Evolutionary conservation across 805 yeast genomes (phyloP).

Genomic region (Komagataella phaffii): DNA sequence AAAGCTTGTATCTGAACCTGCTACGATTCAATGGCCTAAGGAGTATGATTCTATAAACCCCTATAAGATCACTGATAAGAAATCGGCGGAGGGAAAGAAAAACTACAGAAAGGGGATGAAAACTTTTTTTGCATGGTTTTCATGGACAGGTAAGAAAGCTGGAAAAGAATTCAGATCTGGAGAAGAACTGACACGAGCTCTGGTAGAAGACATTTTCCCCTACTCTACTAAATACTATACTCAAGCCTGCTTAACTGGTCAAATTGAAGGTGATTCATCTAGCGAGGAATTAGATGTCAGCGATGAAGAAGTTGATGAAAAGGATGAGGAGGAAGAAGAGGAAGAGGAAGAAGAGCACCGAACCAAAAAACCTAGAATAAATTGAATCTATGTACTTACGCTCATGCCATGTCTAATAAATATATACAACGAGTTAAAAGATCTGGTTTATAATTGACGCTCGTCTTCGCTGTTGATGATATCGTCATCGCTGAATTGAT

Average conservation of each 20-base stretch:
- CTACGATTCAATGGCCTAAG: conserved; percentile 55
- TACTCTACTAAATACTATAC: conserved; percentile 75
- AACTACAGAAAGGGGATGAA: conserved; percentile 61
- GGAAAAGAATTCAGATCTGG: conserved; percentile 73
- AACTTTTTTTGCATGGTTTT: conserved; percentile 79
- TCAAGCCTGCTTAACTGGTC: conserved; percentile 26
- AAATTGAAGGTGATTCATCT: conserved; percentile 30
- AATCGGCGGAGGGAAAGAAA: conserved; percentile 40
- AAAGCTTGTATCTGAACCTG: conserved; percentile 38
- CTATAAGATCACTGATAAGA: conserved; percentile 22
- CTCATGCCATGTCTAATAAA: neutral
- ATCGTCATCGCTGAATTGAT: conserved; percentile 10
- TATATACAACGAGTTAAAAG: neutral
- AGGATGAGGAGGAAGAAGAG: conserved; percentile 12
- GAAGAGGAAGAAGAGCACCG: conserved; percentile 3
- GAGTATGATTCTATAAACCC: conserved; percentile 49
- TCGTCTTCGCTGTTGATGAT: conserved; percentile 10
- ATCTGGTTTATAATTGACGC: neutral
- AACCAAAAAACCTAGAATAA: neutral
- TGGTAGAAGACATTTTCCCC: conserved; percentile 74
- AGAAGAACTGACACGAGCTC: conserved; percentile 58
- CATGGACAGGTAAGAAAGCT: conserved; percentile 70
- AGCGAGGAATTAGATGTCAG: conserved; percentile 40
- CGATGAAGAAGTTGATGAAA: conserved; percentile 30
- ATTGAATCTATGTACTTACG: neutral